These are phyloP conservation scores for Phytophthora niederhauseri DNA, from an alignment of 352 stramenopile genomes.

Conservation along the genomic window DNA sequence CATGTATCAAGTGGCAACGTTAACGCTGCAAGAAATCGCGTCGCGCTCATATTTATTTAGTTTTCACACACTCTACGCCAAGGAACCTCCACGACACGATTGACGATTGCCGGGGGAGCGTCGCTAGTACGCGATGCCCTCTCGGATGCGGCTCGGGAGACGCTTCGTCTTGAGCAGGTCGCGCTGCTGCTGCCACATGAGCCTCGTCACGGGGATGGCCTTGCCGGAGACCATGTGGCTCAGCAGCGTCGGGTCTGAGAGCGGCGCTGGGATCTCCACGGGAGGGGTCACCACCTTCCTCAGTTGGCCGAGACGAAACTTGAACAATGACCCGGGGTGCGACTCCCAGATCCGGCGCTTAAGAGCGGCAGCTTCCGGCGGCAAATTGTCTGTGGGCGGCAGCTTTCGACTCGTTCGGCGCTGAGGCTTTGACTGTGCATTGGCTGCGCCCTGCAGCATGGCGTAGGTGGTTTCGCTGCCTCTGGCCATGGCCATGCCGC, in stretches of 20 bases:
- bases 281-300: conserved; percentile 28
- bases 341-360: conserved; percentile 31
- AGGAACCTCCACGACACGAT: neutral
- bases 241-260: conserved; percentile 23
- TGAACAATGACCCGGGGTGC: conserved; percentile 20
- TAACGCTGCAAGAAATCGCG: neutral
- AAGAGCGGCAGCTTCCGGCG: conserved; percentile 19
- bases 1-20: no score
- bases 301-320: conserved; percentile 30
- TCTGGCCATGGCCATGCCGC: conserved; percentile 18
- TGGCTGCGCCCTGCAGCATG: conserved; percentile 3
- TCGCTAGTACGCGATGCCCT: conserved; percentile 25
- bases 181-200: conserved; percentile 30
- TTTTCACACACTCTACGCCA: neutral
- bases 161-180: conserved; percentile 28
- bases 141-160: conserved; percentile 21
- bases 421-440: neutral
- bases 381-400: conserved; percentile 17
- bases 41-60: neutral
- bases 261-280: conserved; percentile 21
- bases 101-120: neutral
- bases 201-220: conserved; percentile 23
- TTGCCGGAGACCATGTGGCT: conserved; percentile 25
- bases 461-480: conserved; percentile 10
- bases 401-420: conserved; percentile 18